Evolutionary conservation across 768 basidiomycete species (phyloP).

Genomic region (Rhodotorula graminis): DNA sequence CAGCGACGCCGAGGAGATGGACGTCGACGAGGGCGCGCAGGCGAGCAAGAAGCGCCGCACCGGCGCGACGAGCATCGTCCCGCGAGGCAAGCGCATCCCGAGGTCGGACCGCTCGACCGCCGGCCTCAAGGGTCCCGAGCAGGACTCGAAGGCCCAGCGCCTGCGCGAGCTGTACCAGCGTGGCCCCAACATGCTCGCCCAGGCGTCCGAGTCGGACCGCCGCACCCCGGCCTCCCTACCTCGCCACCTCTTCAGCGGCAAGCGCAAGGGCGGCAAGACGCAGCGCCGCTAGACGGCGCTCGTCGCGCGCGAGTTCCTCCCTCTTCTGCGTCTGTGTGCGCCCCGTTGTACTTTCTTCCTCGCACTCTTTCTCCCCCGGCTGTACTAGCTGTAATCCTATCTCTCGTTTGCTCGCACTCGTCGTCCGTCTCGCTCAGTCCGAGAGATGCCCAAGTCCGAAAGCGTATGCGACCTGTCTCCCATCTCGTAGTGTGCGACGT

Average conservation of each 20-base stretch:
- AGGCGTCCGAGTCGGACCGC: neutral
- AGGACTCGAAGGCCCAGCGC: conserved; percentile 1
- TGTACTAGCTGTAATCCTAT: too few relatives aligned
- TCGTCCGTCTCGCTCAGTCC: too few relatives aligned
- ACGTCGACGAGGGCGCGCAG: conserved; percentile 45
- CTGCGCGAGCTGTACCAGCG: neutral
- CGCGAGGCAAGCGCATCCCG: conserved; percentile 40
- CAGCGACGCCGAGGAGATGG: conserved; percentile 49
- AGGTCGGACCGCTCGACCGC: conserved; percentile 30
- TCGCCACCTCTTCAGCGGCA: neutral
- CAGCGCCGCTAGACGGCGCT: neutral
- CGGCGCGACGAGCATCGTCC: conserved; percentile 14
- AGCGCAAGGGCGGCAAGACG: neutral
- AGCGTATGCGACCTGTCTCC: too few relatives aligned
- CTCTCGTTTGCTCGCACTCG: too few relatives aligned
- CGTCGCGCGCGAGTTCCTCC: too few relatives aligned
- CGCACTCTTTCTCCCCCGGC: too few relatives aligned
- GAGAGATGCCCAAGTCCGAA: too few relatives aligned
- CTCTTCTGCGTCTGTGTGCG: too few relatives aligned
- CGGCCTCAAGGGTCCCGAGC: conserved; percentile 21
- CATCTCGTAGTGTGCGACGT: too few relatives aligned
- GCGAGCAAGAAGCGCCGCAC: conserved; percentile 37
- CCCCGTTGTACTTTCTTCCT: too few relatives aligned
- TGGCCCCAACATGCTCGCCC: neutral
- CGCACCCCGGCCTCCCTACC: neutral